Evolutionary conservation across 495 filamentous ascomycete species (phyloP), one percentile per base, ranked within the genome.

Genomic region (Ascobolus immersus): DNA sequence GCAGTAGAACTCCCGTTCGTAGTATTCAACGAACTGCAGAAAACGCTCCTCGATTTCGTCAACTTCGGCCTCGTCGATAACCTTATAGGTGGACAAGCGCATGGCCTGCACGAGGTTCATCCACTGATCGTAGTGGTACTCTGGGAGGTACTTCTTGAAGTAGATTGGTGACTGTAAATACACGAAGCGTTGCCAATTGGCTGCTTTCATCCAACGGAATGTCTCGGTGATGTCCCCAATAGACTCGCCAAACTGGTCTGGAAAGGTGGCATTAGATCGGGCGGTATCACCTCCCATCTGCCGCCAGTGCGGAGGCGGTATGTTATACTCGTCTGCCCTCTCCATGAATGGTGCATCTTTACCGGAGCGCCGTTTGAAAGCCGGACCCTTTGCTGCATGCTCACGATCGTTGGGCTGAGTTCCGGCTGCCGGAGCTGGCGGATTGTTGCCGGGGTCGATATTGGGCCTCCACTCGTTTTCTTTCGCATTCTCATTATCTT

Each of bases 291-390:
- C 30, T 8, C 28, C 21, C 5, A 41, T 29, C 3, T 13, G 5
- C 3, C 22, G 17, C 35, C 35, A 41, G 4, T 10, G 10, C 10
- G 4, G 2, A 1, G 23, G 13, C 1, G 12, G 4, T n/a, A 42
- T 30, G 22, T 42, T 42, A 12, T 33, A 42, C 5, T 12, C n/a
- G 7, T 42, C 39, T 6, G 27, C 23, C n/a, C 35, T 38, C 3
- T 18, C 6, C 3, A 37, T 9, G 17, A 41, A 32, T 13, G n/a
- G n/a, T 41, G 37, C 25, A 22, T 35, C 29, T 11, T 18, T 25
- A 17, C 17, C 21, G 13, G 5, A 21, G 9, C 11, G 10, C 31
- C n/a, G 13, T 14, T 13, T 21, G 14, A 9, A 6, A 8, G 31
- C 9, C 21, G 31, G 8, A 19, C 21, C 31, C 6, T 33, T 19